Conservation (phyloP, 179 eudicot genomes). For the Pouteria campechiana region DNA sequence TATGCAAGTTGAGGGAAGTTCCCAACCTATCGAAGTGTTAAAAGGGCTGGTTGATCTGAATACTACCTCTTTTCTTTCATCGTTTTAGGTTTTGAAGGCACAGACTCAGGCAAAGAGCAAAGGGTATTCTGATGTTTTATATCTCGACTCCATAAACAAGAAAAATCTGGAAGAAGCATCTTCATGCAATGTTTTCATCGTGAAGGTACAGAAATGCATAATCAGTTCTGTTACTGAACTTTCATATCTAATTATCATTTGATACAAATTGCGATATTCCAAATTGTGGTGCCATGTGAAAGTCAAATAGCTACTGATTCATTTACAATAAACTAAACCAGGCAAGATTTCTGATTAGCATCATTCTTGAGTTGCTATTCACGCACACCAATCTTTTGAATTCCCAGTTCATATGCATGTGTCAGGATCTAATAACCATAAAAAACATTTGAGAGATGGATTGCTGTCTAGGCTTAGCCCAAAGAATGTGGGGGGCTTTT, state of each 20-base stretch:
- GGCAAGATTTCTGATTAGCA: no score
- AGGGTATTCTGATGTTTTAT: conserved; percentile 65
- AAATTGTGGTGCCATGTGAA: not conserved
- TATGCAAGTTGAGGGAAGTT: no score
- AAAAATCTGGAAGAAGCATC: conserved; percentile 55
- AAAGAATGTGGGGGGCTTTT: no score
- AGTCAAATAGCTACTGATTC: not conserved
- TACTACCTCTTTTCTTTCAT: not conserved
- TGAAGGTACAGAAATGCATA: conserved; percentile 33
- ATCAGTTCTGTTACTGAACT: not conserved
- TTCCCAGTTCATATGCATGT: not conserved
- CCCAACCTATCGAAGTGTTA: not conserved
- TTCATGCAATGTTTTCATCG: conserved; percentile 48
- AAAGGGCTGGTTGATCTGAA: not conserved
- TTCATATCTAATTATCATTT: not conserved
- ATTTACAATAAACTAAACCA: not conserved
- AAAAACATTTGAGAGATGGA: not conserved
- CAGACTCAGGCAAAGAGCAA: conserved; percentile 29
- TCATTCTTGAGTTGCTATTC: not conserved
- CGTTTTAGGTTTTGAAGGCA: conserved; percentile 37
- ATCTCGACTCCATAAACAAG: conserved; percentile 44
- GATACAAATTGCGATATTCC: not conserved
- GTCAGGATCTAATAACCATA: not conserved
- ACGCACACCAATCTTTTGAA: not conserved
- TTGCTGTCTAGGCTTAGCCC: no score